Base-by-base conservation (phyloP, 192 early-diverging fungal genomes). In the Linnemannia zychae region DNA sequence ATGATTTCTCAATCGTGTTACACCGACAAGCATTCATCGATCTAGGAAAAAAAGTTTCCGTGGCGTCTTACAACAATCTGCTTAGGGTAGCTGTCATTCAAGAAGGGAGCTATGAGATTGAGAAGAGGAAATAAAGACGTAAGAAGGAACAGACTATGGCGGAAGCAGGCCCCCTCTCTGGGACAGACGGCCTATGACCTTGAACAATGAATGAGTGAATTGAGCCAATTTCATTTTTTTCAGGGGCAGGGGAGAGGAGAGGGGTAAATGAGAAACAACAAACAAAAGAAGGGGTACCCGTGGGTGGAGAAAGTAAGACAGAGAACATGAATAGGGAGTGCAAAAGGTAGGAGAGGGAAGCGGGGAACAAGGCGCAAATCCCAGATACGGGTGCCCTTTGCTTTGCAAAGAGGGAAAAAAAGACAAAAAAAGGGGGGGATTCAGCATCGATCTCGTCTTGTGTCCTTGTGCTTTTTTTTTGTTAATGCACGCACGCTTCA, bases 361-460 rank as follows among this genome's bases (percentile, higher is more conserved):
- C n/a, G n/a, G 5, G 28, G 50, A 20, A 31, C 22, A 38, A 74
- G 9, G 40, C 40, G 40, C 40, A 44, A 6, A 57, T 57, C 53
- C n/a, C 28, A 60, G 24, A 63, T 3, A 63, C 12, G 11, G 12
- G 28, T 31, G 28, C 28, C 57, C 0, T 49, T n/a, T n/a, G n/a
- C n/a, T n/a, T n/a, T n/a, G n/a, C 7, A 63, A 3, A 1, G 57
- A 11, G 11, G 12, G 28, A 31, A 28, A 31, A 31, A 63, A 16
- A 12, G 57, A 63, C 24, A 18, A 16, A 67, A 38, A 49, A 74
- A 53, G 49, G 22, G 78, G 78, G 72, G 63, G 78, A 80, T 80
- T 48, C 72, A 80, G 36, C 72, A 80, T 80, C 78, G 71, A 68
- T 34, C 66, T 44, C 33, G 33, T 36, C 46, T 67, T 48, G 37